phyloP scores from a whole-genome alignment of 2,329 filamentous ascomycete genomes.

The Ophiostoma sp. region DNA sequence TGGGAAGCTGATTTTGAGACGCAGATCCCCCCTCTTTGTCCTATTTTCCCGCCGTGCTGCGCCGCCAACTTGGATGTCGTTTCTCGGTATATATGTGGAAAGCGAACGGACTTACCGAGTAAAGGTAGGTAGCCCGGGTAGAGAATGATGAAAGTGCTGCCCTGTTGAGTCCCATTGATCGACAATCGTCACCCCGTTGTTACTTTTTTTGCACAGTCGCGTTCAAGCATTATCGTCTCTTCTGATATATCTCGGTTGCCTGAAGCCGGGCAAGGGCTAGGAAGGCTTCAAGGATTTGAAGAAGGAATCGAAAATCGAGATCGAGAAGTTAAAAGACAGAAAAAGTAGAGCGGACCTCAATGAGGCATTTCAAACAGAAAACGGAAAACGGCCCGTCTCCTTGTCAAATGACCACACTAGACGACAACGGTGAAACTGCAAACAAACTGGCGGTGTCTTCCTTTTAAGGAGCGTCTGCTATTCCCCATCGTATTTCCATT shows the following conservation, averaged over 20 bases:
- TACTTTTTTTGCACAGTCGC: background rate
- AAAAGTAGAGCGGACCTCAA: background rate
- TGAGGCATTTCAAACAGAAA: background rate
- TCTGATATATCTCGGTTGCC: background rate
- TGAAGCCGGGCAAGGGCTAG: background rate
- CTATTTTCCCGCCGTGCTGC: constrained; percentile 6
- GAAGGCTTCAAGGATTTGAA: background rate
- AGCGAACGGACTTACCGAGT: background rate
- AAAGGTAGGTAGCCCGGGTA: background rate
- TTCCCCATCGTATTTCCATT: background rate
- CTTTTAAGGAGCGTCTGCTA: background rate
- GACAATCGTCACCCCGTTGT: background rate
- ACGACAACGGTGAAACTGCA: constrained; percentile 4
- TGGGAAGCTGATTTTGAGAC: constrained; percentile 14
- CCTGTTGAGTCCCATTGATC: background rate
- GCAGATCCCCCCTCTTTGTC: constrained; percentile 2
- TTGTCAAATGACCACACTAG: background rate
- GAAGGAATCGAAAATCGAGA: background rate
- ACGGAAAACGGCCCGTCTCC: background rate
- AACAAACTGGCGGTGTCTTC: background rate
- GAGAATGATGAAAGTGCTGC: background rate
- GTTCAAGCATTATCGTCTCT: background rate
- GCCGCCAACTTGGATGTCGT: background rate
- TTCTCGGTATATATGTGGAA: background rate
- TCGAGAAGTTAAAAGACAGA: background rate